These are phyloP conservation scores for Ormosia emarginata DNA, from an alignment of 306 rosid species.

Conservation along the genomic window DNA sequence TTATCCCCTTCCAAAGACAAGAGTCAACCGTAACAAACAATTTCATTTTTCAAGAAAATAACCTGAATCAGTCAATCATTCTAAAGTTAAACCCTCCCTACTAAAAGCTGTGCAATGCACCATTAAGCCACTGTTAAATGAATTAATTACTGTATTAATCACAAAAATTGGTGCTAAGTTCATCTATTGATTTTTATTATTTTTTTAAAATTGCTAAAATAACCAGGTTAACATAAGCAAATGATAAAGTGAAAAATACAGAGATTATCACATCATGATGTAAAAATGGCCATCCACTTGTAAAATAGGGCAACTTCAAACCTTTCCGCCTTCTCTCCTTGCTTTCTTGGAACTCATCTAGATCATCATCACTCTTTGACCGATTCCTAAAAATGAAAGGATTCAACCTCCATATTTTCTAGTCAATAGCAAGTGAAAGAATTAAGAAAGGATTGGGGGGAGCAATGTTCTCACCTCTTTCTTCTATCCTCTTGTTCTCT, in stretches of 20 bases:
- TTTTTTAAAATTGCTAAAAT: background rate
- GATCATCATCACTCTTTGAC: constrained; percentile 59
- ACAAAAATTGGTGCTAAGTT: background rate
- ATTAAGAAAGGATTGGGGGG: background rate
- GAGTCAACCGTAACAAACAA: background rate
- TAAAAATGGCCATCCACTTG: background rate
- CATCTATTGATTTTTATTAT: background rate
- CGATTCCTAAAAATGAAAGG: constrained; percentile 49
- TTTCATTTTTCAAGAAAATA: background rate
- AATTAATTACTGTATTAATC: background rate
- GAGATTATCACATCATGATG: background rate
- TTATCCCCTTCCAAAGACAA: background rate
- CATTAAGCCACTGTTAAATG: background rate
- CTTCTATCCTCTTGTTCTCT: constrained; percentile 52
- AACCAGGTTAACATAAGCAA: background rate
- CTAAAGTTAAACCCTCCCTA: background rate
- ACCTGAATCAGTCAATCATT: background rate
- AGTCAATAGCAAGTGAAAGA: background rate
- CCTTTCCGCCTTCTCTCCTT: constrained; percentile 62
- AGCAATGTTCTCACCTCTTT: constrained; percentile 57
- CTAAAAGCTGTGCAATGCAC: background rate
- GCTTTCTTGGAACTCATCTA: constrained; percentile 48
- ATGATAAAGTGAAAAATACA: constrained; percentile 8
- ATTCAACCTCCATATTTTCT: constrained; percentile 20
- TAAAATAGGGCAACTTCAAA: constrained; percentile 14